Evolutionary conservation across 345 rosid species (phyloP).

Genomic region (Geranium brycei): DNA sequence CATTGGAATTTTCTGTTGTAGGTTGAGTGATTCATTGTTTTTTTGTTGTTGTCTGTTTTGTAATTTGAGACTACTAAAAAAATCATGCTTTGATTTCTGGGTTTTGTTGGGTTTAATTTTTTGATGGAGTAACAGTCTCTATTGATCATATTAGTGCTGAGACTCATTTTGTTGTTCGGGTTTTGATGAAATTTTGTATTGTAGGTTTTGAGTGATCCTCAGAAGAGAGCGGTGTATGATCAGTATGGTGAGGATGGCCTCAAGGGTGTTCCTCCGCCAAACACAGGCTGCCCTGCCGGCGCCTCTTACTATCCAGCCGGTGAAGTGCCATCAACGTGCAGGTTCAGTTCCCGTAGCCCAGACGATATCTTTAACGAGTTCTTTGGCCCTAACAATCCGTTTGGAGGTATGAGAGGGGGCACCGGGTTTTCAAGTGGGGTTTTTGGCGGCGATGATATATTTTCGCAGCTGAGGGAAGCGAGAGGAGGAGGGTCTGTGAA

Average conservation of each 20-base stretch:
- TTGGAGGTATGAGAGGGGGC: constrained; percentile 36
- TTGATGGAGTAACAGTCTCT: not conserved
- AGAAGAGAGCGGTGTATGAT: constrained; percentile 66
- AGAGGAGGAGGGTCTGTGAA: constrained; percentile 26
- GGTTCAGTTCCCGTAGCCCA: constrained; percentile 60
- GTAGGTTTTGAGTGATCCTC: constrained; percentile 75
- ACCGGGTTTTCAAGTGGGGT: constrained; percentile 37
- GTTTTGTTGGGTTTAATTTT: not conserved
- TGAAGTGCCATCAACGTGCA: constrained; percentile 43
- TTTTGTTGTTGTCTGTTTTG: too few species aligned
- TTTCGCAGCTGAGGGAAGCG: constrained; percentile 33
- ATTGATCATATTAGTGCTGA: too few species aligned
- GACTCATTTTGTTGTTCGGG: too few species aligned
- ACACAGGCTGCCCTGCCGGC: constrained; percentile 44
- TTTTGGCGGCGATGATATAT: constrained; percentile 63
- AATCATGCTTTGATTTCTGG: not conserved
- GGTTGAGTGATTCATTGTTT: constrained; percentile 60
- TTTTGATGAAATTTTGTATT: not conserved
- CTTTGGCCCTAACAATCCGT: constrained; percentile 49
- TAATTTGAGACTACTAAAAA: too few species aligned
- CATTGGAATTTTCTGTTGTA: constrained; percentile 7
- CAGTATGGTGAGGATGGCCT: constrained; percentile 84
- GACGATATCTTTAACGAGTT: constrained; percentile 65
- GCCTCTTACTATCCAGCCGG: constrained; percentile 65
- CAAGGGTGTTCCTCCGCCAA: constrained; percentile 65